Evolutionary conservation across 192 early-diverging fungal genomes (phyloP).

Genomic region (Chytriomyces sp.): DNA sequence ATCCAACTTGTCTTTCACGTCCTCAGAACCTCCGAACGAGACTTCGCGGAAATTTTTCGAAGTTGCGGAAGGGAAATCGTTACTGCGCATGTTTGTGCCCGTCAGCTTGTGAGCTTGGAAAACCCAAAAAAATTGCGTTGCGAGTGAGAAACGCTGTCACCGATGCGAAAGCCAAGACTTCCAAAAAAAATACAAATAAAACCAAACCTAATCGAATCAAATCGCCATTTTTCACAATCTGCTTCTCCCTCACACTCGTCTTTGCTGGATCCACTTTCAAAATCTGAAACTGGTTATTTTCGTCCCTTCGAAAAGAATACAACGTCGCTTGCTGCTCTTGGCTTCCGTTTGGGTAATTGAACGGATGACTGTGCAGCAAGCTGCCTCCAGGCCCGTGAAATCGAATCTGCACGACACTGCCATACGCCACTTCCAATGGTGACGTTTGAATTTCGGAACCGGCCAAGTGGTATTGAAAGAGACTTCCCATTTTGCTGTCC

Average conservation of each 20-base stretch:
- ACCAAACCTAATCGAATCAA: slow-evolving; percentile 71
- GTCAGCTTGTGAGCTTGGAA: not conserved
- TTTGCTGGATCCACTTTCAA: slow-evolving; percentile 54
- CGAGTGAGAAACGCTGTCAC: not conserved
- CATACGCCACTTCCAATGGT: slow-evolving; percentile 81
- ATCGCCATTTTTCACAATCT: slow-evolving; percentile 79
- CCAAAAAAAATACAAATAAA: not conserved
- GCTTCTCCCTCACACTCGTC: slow-evolving; percentile 42
- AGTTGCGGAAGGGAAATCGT: slow-evolving; percentile 3
- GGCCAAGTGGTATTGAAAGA: slow-evolving; percentile 89
- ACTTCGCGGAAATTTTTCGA: slow-evolving; percentile 23
- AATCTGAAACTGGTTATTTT: slow-evolving; percentile 90
- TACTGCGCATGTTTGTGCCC: slow-evolving; percentile 1
- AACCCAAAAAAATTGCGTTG: too few species aligned
- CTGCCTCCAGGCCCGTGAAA: slow-evolving; percentile 86
- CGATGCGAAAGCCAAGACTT: too few species aligned
- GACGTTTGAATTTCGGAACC: slow-evolving; percentile 51
- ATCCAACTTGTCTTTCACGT: not conserved
- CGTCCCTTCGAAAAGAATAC: slow-evolving; percentile 86
- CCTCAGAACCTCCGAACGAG: slow-evolving; percentile 8
- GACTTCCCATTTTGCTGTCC: slow-evolving; percentile 89
- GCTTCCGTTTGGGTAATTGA: slow-evolving; percentile 79
- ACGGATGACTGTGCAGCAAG: slow-evolving; percentile 90
- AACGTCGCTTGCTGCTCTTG: slow-evolving; percentile 93
- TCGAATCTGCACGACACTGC: slow-evolving; percentile 84